Conservation (phyloP, 257 asterid species). For the Solanum pinnatisectum region DNA sequence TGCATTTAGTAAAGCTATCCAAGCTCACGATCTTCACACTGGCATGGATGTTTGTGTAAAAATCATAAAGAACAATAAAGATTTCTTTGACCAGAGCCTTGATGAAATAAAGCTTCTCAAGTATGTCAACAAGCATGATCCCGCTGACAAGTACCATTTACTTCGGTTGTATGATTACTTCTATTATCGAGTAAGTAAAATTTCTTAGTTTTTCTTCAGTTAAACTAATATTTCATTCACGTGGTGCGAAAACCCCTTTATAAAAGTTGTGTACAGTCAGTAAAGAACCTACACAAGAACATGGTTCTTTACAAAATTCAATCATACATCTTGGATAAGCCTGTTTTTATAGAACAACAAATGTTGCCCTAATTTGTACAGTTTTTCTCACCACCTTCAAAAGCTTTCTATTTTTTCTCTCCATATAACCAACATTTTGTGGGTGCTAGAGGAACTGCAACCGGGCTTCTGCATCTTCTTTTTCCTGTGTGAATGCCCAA, state of each 20-base stretch:
- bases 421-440: background rate
- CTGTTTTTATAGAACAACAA: background rate
- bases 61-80: conserved; percentile 95
- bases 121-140: conserved; percentile 93
- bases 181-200: conserved; percentile 77
- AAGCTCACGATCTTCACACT: conserved; percentile 98
- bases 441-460: background rate
- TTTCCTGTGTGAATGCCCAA: background rate
- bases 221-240: background rate
- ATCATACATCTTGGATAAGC: background rate
- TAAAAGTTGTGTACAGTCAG: background rate
- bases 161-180: conserved; percentile 94
- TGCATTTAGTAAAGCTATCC: conserved; percentile 98
- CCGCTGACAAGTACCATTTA: conserved; percentile 90
- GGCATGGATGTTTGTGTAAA: conserved; percentile 99
- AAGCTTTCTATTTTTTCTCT: background rate
- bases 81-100: conserved; percentile 97
- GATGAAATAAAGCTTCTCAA: conserved; percentile 99
- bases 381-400: background rate
- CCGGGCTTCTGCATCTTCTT: background rate
- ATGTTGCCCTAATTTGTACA: background rate
- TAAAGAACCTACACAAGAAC: background rate
- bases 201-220: background rate
- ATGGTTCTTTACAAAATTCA: background rate
- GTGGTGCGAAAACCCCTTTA: background rate